phyloP scores from a whole-genome alignment of 345 rosid genomes.

The Gossypium herbaceum region DNA sequence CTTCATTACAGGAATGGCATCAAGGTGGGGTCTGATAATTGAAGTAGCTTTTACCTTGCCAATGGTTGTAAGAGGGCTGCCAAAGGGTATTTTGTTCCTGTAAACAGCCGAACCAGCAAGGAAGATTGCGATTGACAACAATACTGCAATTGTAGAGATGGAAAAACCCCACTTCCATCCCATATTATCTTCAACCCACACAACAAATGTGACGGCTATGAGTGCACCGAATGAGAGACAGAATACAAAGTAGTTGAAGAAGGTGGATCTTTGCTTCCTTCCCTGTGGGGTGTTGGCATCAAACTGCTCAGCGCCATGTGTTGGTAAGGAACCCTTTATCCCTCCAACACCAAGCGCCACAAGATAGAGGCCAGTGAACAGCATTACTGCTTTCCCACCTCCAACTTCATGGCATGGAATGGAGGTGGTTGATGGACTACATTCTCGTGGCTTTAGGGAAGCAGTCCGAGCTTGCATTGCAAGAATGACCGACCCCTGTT shows the following conservation, averaged over 20 bases:
- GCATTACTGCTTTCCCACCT: conserved; percentile 63
- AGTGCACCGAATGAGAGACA: conserved; percentile 75
- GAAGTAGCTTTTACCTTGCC: conserved; percentile 42
- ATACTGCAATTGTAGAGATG: conserved; percentile 58
- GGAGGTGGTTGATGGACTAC: conserved; percentile 28
- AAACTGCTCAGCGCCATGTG: conserved; percentile 92
- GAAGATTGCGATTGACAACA: conserved; percentile 62
- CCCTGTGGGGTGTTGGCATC: conserved; percentile 58
- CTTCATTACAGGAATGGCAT: not conserved
- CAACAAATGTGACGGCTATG: conserved; percentile 85
- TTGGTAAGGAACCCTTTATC: conserved; percentile 75
- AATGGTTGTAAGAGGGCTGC: conserved; percentile 92
- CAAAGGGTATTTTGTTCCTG: conserved; percentile 72
- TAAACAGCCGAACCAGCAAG: conserved; percentile 63
- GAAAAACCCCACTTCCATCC: conserved; percentile 98
- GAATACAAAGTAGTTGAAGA: conserved; percentile 87
- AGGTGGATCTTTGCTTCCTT: conserved; percentile 81
- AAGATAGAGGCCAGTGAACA: conserved; percentile 68
- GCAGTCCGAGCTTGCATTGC: conserved; percentile 73
- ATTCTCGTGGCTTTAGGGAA: conserved; percentile 64
- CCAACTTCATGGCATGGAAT: conserved; percentile 44
- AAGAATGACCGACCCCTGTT: conserved; percentile 46
- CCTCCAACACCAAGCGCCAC: conserved; percentile 97
- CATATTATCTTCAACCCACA: conserved; percentile 88
- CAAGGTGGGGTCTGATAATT: not conserved